Evolutionary conservation across 306 rosid species (phyloP), one percentile per base, ranked within the genome.

Genomic region (Astragalus glycyphyllos): DNA sequence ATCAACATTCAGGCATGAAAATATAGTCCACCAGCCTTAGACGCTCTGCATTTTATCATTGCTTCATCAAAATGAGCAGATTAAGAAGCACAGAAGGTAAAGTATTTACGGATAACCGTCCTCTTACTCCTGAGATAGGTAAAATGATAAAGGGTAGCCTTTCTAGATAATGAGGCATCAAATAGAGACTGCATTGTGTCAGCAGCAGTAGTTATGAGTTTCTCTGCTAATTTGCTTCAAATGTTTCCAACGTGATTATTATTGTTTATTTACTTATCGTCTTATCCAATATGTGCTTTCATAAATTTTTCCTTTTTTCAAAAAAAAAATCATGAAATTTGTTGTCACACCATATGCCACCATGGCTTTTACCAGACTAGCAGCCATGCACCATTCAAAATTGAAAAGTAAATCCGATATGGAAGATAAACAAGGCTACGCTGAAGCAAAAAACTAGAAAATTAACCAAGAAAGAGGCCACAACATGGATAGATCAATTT

Each of bases 231-330:
- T 14, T 13, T 58, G 34, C 67, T 60, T 5, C 26, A 58, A 60
- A 60, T 60, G 16, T 10, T 37, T 13, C 66, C 38, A 14, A 11
- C 4, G 48, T 60, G 48, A 9, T 60, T 15, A 60, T 60, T 38
- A 14, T 37, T 60, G 66, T 15, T 1, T 37, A 29, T 37, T 38
- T 60, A 60, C 10, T 60, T 8, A 59, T 23, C 29, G 2, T 23
- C 66, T 59, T 34, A 10, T 60, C 66, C 32, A 15, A 16, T 15
- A 60, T 60, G 66, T 5, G 65, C 29, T 59, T 58, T 37, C 12
- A 59, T 11, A 37, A n/a, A 8, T 8, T 35, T 32, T 37, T 37
- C 31, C 29, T 38, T 37, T 59, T 8, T 8, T 26, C 1, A 37
- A 37, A 15, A 5, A 37, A 37, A 59, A 14, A 14, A 37, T 37